Conservation (phyloP, 1,284 basidiomycete genomes). For the Xerocomus minutiporus region DNA sequence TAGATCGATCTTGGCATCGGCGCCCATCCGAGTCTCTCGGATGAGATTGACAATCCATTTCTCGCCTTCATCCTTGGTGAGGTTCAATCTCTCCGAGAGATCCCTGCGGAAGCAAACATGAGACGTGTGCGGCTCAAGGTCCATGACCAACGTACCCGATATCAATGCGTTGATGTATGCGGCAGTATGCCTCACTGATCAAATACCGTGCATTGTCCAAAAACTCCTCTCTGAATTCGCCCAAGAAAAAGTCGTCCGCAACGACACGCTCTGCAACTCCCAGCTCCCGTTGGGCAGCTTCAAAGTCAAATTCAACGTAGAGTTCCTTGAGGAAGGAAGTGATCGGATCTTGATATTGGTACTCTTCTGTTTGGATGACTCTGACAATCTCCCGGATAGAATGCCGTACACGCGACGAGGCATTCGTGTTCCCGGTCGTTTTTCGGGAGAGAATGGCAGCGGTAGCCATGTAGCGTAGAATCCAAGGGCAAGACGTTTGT, state of each 20-base stretch:
- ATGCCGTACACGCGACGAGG: conserved; percentile 73
- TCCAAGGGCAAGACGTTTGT: conserved; percentile 93
- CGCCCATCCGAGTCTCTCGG: conserved; percentile 91
- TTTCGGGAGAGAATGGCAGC: conserved; percentile 91
- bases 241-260: conserved; percentile 90
- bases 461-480: conserved; percentile 90
- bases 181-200: conserved; percentile 95
- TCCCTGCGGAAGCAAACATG: conserved; percentile 48
- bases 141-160: conserved; percentile 63
- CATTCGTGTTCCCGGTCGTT: conserved; percentile 43
- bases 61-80: conserved; percentile 91
- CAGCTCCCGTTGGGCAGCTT: conserved; percentile 83
- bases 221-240: conserved; percentile 87
- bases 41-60: conserved; percentile 99
- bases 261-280: conserved; percentile 80
- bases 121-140: neutral
- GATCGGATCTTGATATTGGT: conserved; percentile 92
- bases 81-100: conserved; percentile 88
- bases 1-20: conserved; percentile 95
- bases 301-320: conserved; percentile 90
- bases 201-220: conserved; percentile 94
- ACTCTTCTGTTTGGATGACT: conserved; percentile 89
- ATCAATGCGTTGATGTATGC: conserved; percentile 95
- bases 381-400: conserved; percentile 86
- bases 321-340: conserved; percentile 92